Conservation (phyloP, 805 yeast genomes). For the Priceomyces medius region DNA sequence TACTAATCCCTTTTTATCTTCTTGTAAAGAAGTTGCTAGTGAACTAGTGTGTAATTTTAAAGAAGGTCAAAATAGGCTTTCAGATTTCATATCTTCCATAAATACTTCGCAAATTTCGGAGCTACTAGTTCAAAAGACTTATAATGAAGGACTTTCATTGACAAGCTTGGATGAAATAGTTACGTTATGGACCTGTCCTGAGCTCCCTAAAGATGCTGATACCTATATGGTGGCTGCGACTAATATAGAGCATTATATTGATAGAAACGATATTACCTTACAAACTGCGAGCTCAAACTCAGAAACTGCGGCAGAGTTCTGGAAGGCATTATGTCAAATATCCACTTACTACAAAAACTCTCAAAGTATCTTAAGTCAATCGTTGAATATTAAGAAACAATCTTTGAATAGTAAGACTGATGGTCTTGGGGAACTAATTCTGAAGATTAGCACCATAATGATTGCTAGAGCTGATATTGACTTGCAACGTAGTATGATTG, state of each 20-base stretch:
- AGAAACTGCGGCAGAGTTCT: slow-evolving; percentile 22
- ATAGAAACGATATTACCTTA: slow-evolving; percentile 26
- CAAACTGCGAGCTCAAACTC: slow-evolving; percentile 7
- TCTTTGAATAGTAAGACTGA: slow-evolving; percentile 15
- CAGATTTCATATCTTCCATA: slow-evolving; percentile 28
- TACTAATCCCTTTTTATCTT: slow-evolving; percentile 19
- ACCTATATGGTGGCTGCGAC: slow-evolving; percentile 43
- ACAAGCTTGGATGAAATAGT: slow-evolving; percentile 24
- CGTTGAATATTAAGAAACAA: slow-evolving; percentile 16
- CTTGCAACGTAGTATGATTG: slow-evolving; percentile 44
- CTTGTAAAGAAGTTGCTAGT: slow-evolving; percentile 18
- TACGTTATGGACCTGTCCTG: slow-evolving; percentile 32
- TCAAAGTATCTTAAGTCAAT: slow-evolving; percentile 28
- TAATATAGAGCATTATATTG: slow-evolving; percentile 43
- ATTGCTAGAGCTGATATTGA: slow-evolving; percentile 57
- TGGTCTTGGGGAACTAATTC: slow-evolving; percentile 30
- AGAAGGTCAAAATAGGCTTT: slow-evolving; percentile 11
- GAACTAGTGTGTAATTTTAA: slow-evolving; percentile 19
- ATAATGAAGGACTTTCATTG: slow-evolving; percentile 24
- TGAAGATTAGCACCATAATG: slow-evolving; percentile 41
- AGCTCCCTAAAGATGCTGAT: slow-evolving; percentile 31
- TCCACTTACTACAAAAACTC: slow-evolving; percentile 37
- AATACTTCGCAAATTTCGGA: slow-evolving; percentile 28
- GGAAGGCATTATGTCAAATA: slow-evolving; percentile 43
- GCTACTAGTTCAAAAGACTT: slow-evolving; percentile 27